Percentiles rank a stretch among this genome's conserved stretches.
Conservation (phyloP, 116 monocot genomes). For the Iris pallida region DNA sequence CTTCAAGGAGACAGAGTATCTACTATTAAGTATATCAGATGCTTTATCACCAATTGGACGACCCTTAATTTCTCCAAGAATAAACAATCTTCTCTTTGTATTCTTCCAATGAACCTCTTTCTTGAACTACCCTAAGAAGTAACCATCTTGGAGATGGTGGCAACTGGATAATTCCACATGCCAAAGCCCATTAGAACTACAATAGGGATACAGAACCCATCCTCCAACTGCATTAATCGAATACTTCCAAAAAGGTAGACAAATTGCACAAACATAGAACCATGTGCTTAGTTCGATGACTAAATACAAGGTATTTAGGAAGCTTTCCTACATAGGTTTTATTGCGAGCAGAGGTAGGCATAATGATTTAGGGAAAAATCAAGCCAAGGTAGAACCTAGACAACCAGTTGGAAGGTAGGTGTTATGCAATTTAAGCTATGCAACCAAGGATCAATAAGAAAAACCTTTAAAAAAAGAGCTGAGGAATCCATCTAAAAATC, state of each 20-base stretch:
- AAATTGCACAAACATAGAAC: constrained; percentile 37
- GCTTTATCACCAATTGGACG: constrained; percentile 45
- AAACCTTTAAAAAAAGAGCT: too few species aligned
- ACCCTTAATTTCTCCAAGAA: constrained; percentile 60
- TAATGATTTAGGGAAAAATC: too few species aligned
- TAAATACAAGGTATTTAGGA: background rate
- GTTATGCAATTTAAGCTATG: too few species aligned
- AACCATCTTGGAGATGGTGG: constrained; percentile 85
- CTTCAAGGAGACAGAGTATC: constrained; percentile 65
- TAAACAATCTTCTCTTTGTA: constrained; percentile 48
- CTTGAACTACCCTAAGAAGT: constrained; percentile 86
- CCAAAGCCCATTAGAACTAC: constrained; percentile 72
- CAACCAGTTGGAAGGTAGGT: too few species aligned
- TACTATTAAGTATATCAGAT: constrained; percentile 66
- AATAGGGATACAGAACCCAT: constrained; percentile 75
- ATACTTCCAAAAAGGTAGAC: constrained; percentile 86
- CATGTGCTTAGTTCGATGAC: constrained; percentile 8
- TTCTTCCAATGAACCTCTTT: constrained; percentile 52
- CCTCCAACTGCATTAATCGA: constrained; percentile 81
- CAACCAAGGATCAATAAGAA: too few species aligned
- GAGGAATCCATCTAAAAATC: too few species aligned
- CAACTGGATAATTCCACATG: constrained; percentile 49
- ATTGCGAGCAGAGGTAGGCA: too few species aligned
- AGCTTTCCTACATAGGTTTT: too few species aligned
- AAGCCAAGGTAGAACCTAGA: too few species aligned